Evolutionary conservation across 1,284 basidiomycete species (phyloP).

Genomic region (Trichosporon sp.): DNA sequence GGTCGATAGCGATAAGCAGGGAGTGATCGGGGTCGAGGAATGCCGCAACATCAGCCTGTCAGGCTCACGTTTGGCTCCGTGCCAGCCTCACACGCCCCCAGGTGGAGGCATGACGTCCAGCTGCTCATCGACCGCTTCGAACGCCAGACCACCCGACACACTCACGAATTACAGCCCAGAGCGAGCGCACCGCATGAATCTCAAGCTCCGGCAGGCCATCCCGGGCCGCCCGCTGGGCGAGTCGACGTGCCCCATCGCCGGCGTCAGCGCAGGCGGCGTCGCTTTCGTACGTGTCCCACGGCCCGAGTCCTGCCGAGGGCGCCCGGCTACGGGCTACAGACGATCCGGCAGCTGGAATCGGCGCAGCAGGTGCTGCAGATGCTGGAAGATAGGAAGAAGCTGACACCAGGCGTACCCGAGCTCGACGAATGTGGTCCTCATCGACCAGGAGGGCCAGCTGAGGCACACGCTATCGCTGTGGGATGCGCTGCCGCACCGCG

Average conservation of each 20-base stretch:
- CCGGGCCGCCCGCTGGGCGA: constrained; percentile 32
- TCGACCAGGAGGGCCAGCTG: constrained; percentile 32
- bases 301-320: neutral
- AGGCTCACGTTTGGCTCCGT: neutral
- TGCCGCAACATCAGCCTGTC: neutral
- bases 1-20: constrained; percentile 1
- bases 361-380: neutral
- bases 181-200: constrained; percentile 29
- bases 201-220: constrained; percentile 42
- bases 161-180: neutral
- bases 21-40: neutral
- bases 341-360: neutral
- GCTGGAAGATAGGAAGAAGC: neutral
- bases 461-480: constrained; percentile 40
- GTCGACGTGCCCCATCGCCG: constrained; percentile 6
- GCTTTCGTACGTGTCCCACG: constrained; percentile 13
- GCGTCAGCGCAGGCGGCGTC: constrained; percentile 2
- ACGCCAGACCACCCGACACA: neutral
- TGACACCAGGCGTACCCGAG: constrained; percentile 37
- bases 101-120: constrained; percentile 2
- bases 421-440: constrained; percentile 34
- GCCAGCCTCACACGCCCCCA: neutral
- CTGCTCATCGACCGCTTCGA: neutral
- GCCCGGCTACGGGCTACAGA: neutral
- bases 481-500: constrained; percentile 39